Base-by-base conservation (phyloP, 139 green algal species). In the Yamagishiella unicocca region DNA sequence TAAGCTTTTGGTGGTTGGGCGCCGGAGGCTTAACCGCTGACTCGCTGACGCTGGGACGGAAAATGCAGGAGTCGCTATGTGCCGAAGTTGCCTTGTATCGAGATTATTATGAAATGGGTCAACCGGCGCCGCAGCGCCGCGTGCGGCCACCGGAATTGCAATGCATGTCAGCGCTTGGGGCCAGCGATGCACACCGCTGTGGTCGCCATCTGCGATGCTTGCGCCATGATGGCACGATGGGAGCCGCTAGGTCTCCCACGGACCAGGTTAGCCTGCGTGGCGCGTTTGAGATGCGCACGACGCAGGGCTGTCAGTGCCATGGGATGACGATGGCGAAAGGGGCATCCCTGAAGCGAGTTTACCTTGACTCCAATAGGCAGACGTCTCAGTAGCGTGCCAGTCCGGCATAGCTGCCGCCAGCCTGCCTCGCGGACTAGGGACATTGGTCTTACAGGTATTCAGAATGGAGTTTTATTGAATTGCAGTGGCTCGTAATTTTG, bases 361-460 rank as follows among this genome's bases (percentile, higher is more conserved):
- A 58, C 50, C 50, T 58, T 58, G 12, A 17, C 50, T 12, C 50
- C 50, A 25, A 58, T 12, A 58, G 50, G 50, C 17, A 58, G 35
- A 31, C 70, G 42, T 35, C 70, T 78, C 24, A 78, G 17, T 9
- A 80, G 43, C 29, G 2, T 4, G 24, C 43, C 31, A 29, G 31
- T 64, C 12, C 45, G 72, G 72, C 72, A 80, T 29, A 80, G 42
- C 42, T 80, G 72, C 31, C 72, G 43, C 72, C 40, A 6, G 42
- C 72, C 72, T 7, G 72, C 72, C 29, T 80, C 72, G 43, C 72
- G 24, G n/a, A 80, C 72, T 17, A 80, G 25, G 29, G 72, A 80
- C 72, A 80, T 80, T 2, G 42, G 42, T 31, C 58, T 67, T 58
- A 58, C 50, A 58, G 50, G 17, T 17, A 12, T 17, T 58, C 17